A percentile compares a stretch with the other conserved stretches of the same genome.
Conservation (phyloP, 1,284 basidiomycete genomes). For the Kwoniella shivajii region DNA sequence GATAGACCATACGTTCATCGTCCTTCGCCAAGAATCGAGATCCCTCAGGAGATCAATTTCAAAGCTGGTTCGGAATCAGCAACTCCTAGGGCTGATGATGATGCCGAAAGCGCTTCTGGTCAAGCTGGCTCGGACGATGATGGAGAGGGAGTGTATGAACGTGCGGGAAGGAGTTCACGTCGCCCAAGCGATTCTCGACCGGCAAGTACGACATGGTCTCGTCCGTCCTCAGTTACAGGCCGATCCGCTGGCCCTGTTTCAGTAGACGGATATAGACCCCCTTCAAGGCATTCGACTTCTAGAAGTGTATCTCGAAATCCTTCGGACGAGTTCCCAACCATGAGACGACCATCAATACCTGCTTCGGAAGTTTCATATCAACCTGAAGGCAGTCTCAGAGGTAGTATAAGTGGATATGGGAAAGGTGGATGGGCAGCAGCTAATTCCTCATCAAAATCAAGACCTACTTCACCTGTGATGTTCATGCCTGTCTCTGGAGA, state of each 20-base stretch:
- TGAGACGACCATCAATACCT: conserved; percentile 16
- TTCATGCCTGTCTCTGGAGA: conserved; percentile 40
- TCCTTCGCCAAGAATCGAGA: background rate
- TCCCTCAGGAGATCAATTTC: background rate
- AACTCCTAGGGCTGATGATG: conserved; percentile 17
- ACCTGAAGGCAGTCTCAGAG: conserved; percentile 25
- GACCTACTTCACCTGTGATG: conserved; percentile 38
- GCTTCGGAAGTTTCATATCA: conserved; percentile 27
- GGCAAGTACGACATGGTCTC: conserved; percentile 7
- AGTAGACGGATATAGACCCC: conserved; percentile 2
- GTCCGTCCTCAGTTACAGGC: conserved; percentile 17
- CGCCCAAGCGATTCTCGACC: conserved; percentile 6
- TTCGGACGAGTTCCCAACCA: conserved; percentile 27
- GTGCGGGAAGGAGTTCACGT: conserved; percentile 3
- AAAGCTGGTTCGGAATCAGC: background rate
- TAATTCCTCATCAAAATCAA: conserved; percentile 18
- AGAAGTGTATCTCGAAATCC: conserved; percentile 22
- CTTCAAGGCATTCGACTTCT: conserved; percentile 8
- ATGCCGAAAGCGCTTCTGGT: conserved; percentile 27
- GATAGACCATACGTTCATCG: conserved; percentile 5
- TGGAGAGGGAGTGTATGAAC: conserved; percentile 22
- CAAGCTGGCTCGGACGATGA: conserved; percentile 37
- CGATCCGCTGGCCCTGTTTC: conserved; percentile 10
- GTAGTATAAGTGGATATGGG: conserved; percentile 34
- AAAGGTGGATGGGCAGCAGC: conserved; percentile 50